These are phyloP conservation scores for Ophiosphaerella korrae DNA, from an alignment of 2,329 filamentous ascomycete species.

Conservation along the genomic window DNA sequence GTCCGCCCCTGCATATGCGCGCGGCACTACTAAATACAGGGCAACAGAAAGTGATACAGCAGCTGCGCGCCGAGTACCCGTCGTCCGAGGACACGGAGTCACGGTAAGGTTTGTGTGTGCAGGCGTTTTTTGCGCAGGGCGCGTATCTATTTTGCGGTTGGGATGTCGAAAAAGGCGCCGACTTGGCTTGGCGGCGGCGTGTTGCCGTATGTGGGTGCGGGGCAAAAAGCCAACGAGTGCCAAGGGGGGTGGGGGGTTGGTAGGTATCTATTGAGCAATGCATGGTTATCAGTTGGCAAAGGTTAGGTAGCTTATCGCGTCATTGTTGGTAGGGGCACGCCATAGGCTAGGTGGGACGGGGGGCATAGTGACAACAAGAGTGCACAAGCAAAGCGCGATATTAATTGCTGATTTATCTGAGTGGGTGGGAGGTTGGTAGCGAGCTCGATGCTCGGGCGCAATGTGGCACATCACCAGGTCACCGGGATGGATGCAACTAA, in stretches of 20 bases:
- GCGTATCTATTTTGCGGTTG: no score
- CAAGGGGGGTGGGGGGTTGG: not conserved
- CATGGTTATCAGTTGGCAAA: conserved; percentile 26
- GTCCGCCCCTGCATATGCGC: conserved; percentile 45
- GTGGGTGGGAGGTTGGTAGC: not conserved
- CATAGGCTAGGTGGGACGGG: not conserved
- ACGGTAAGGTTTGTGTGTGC: no score
- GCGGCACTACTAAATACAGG: conserved; percentile 5
- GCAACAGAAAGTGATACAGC: conserved; percentile 53
- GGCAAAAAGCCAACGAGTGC: conserved; percentile 2
- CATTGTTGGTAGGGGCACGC: not conserved
- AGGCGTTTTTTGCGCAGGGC: no score
- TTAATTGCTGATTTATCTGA: conserved; percentile 12
- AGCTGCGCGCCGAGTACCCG: conserved; percentile 51
- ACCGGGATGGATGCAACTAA: conserved; percentile 11
- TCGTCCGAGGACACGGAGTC: conserved; percentile 27
- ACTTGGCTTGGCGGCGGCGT: not conserved
- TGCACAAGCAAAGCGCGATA: conserved; percentile 6
- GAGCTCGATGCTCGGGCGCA: not conserved
- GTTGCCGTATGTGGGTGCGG: conserved; percentile 13
- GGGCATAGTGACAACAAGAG: conserved; percentile 5
- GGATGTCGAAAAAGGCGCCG: no score
- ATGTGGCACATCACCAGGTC: conserved; percentile 12
- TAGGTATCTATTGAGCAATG: conserved; percentile 8
- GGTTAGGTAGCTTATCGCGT: conserved; percentile 2